phyloP scores from a whole-genome alignment of 1,284 basidiomycete genomes.

The Earliella scabrosa region DNA sequence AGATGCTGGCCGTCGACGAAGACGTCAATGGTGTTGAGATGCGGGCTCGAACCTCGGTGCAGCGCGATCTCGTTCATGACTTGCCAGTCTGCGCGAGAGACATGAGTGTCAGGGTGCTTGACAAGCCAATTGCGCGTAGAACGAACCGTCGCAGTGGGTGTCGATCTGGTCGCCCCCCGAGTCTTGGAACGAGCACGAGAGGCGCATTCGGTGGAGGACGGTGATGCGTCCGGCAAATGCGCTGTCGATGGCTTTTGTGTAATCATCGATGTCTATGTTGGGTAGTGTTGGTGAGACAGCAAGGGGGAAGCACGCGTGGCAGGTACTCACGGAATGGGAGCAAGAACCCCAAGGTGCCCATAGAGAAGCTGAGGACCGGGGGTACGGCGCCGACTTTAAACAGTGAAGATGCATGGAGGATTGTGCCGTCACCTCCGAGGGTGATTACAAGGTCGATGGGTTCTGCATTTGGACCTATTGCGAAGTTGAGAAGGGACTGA shows the following conservation, averaged over 20 bases:
- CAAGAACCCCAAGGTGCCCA: slow-evolving; percentile 95
- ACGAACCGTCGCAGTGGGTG: slow-evolving; percentile 58
- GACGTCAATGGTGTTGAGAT: slow-evolving; percentile 93
- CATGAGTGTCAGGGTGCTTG: background rate
- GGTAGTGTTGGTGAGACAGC: background rate
- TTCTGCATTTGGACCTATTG: slow-evolving; percentile 50
- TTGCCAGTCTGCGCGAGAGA: slow-evolving; percentile 73
- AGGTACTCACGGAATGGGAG: slow-evolving; percentile 85
- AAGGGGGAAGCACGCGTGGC: too few relatives aligned
- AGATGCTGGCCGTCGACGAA: slow-evolving; percentile 96
- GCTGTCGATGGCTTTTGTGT: slow-evolving; percentile 77
- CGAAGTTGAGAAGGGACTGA: background rate
- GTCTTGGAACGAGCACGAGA: slow-evolving; percentile 81
- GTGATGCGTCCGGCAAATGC: slow-evolving; percentile 78
- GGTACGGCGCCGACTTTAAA: slow-evolving; percentile 91
- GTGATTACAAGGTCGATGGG: slow-evolving; percentile 89
- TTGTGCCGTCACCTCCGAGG: slow-evolving; percentile 94
- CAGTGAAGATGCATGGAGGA: slow-evolving; percentile 91
- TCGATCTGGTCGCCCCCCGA: slow-evolving; percentile 60
- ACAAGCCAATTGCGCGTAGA: too few relatives aligned
- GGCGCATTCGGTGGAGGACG: slow-evolving; percentile 85
- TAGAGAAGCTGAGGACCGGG: slow-evolving; percentile 93
- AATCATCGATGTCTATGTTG: slow-evolving; percentile 76
- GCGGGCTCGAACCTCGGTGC: slow-evolving; percentile 90
- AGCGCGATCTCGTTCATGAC: slow-evolving; percentile 98